Evolutionary conservation across 371 early-diverging fungal genomes (phyloP).

Genomic region (Apophysomyces variabilis): DNA sequence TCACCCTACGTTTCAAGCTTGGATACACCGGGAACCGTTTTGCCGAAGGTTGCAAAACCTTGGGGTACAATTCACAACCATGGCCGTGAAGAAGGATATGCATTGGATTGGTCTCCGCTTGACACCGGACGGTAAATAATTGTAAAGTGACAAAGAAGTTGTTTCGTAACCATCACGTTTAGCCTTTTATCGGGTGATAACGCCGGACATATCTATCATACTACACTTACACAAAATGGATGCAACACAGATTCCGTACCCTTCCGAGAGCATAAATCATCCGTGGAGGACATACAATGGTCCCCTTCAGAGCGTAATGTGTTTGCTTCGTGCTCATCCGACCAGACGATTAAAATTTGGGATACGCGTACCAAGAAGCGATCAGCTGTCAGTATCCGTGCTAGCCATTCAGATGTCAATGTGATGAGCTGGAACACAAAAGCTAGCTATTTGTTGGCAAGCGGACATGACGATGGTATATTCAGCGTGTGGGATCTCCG

Average conservation of each 20-base stretch:
- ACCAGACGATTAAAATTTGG: slow-evolving; percentile 94
- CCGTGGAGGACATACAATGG: slow-evolving; percentile 97
- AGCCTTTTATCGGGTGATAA: slow-evolving; percentile 91
- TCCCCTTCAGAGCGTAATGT: slow-evolving; percentile 88
- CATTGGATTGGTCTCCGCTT: slow-evolving; percentile 90
- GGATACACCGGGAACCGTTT: slow-evolving; percentile 76
- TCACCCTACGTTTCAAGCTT: slow-evolving; percentile 72
- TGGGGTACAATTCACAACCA: slow-evolving; percentile 81
- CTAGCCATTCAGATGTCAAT: slow-evolving; percentile 91
- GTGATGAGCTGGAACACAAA: slow-evolving; percentile 94
- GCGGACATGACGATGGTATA: slow-evolving; percentile 92
- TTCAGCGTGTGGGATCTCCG: slow-evolving; percentile 97
- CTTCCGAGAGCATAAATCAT: slow-evolving; percentile 83
- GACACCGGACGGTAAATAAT: slow-evolving; percentile 60
- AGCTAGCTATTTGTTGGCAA: slow-evolving; percentile 85
- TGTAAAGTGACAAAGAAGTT: not conserved
- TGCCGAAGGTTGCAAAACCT: slow-evolving; percentile 72
- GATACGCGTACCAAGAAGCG: slow-evolving; percentile 84
- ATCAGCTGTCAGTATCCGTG: slow-evolving; percentile 78
- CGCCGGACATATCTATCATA: slow-evolving; percentile 79
- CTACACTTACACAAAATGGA: slow-evolving; percentile 64
- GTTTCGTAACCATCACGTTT: not conserved
- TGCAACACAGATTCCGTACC: slow-evolving; percentile 72
- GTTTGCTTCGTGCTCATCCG: slow-evolving; percentile 91
- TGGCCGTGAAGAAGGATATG: slow-evolving; percentile 88